Percentiles rank a stretch among this genome's conserved stretches.
phyloP scores from a whole-genome alignment of 371 early-diverging fungal genomes.

The Apophysomyces trapeziformis region DNA sequence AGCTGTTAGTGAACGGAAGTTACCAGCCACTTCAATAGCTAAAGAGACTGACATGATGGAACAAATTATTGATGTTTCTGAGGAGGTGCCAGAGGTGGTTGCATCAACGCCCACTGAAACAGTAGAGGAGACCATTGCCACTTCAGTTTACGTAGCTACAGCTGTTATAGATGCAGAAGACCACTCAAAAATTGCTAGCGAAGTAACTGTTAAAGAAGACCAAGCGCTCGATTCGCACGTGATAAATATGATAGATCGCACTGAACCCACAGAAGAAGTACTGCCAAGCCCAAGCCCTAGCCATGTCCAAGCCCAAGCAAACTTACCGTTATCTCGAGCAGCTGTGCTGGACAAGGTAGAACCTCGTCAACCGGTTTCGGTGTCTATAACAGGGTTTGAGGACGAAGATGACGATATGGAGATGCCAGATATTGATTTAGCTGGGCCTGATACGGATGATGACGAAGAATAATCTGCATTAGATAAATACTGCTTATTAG shows the following conservation, averaged over 20 bases:
- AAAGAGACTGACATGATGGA: not conserved
- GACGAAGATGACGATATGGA: conserved; percentile 32
- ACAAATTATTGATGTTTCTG: not conserved
- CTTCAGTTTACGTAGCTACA: no score
- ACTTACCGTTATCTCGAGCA: not conserved
- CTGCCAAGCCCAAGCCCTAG: no score
- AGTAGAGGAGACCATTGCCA: no score
- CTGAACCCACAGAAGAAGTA: no score
- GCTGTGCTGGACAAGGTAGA: not conserved
- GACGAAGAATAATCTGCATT: conserved; percentile 16
- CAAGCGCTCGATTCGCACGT: no score
- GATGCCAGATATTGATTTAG: conserved; percentile 50
- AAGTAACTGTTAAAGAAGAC: no score
- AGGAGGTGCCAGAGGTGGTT: not conserved
- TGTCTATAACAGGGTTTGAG: conserved; percentile 14
- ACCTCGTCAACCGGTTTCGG: not conserved
- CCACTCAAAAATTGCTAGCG: no score
- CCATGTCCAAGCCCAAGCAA: no score
- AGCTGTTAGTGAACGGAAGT: not conserved
- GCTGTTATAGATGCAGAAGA: no score
- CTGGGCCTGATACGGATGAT: conserved; percentile 45
- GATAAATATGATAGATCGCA: no score
- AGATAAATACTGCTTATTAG: no score
- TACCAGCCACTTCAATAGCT: not conserved
- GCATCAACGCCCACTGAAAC: no score